Percentiles rank a stretch among this genome's conserved stretches.
phyloP scores from a whole-genome alignment of 345 rosid genomes.

The Microthlaspi erraticum region DNA sequence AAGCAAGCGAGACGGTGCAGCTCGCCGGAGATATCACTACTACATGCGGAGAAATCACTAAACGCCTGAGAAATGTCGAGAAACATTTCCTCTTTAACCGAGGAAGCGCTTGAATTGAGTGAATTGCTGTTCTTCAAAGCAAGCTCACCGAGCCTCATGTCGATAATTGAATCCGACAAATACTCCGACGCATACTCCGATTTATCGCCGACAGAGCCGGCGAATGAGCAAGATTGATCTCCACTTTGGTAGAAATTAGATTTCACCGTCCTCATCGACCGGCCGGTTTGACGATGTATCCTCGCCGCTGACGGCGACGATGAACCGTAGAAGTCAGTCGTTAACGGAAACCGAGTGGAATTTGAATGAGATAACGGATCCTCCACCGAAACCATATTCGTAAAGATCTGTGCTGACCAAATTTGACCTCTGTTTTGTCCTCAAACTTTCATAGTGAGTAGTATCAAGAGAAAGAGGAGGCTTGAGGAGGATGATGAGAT shows the following conservation, averaged over 20 bases:
- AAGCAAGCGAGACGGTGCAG: slow-evolving; percentile 81
- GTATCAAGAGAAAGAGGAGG: neutral
- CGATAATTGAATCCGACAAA: slow-evolving; percentile 79
- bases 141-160: slow-evolving; percentile 89
- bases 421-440: neutral
- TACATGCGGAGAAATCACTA: slow-evolving; percentile 82
- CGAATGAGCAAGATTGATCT: slow-evolving; percentile 53
- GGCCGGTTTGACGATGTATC: slow-evolving; percentile 64
- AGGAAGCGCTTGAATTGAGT: slow-evolving; percentile 45
- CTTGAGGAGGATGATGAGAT: slow-evolving; percentile 10
- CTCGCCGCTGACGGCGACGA: slow-evolving; percentile 51
- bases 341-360: slow-evolving; percentile 66
- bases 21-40: slow-evolving; percentile 97
- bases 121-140: slow-evolving; percentile 53
- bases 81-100: slow-evolving; percentile 55
- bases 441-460: slow-evolving; percentile 38
- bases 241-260: slow-evolving; percentile 63
- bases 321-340: slow-evolving; percentile 49
- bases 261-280: slow-evolving; percentile 92
- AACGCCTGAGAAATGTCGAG: slow-evolving; percentile 82
- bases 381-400: slow-evolving; percentile 71
- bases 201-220: slow-evolving; percentile 45
- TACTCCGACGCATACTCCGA: slow-evolving; percentile 71
- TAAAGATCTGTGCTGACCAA: neutral
- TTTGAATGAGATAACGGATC: slow-evolving; percentile 62